Conservation (phyloP, 1,284 basidiomycete genomes). For the Sanghuangporus sanghuang region DNA sequence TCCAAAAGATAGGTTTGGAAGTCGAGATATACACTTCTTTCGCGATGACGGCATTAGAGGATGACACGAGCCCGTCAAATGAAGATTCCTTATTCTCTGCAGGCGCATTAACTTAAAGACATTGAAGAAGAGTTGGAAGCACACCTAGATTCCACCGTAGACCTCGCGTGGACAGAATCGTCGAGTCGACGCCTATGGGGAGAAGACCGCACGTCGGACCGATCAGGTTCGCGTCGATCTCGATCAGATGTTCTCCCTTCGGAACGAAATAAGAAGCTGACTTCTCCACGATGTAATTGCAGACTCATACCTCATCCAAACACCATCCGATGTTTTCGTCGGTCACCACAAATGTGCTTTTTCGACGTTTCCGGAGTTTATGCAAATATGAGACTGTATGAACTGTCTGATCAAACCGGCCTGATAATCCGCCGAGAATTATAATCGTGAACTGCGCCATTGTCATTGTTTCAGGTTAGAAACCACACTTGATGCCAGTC, state of each 20-base stretch:
- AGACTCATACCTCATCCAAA: slow-evolving; percentile 59
- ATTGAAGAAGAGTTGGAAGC: slow-evolving; percentile 22
- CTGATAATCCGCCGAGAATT: slow-evolving; percentile 85
- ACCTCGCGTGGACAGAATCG: slow-evolving; percentile 76
- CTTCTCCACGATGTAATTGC: neutral
- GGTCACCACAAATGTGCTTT: slow-evolving; percentile 71
- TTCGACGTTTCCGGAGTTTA: slow-evolving; percentile 65
- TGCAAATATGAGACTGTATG: slow-evolving; percentile 86
- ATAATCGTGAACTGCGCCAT: slow-evolving; percentile 58
- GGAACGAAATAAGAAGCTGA: neutral
- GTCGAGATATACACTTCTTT: slow-evolving; percentile 73
- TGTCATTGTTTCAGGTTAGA: neutral
- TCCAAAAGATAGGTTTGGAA: slow-evolving; percentile 86
- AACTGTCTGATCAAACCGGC: slow-evolving; percentile 90
- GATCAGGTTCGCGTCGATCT: slow-evolving; percentile 66
- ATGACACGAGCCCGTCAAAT: slow-evolving; percentile 81
- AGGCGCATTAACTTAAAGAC: slow-evolving; percentile 29
- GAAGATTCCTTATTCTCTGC: slow-evolving; percentile 54
- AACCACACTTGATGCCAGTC: neutral
- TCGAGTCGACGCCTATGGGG: slow-evolving; percentile 78
- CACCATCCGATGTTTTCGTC: slow-evolving; percentile 91
- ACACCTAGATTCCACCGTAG: slow-evolving; percentile 87
- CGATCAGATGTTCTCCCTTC: slow-evolving; percentile 78
- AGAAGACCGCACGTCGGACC: slow-evolving; percentile 92
- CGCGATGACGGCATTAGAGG: slow-evolving; percentile 84